Conservation (phyloP, 495 filamentous ascomycete species). For the Tuber aestivum region DNA sequence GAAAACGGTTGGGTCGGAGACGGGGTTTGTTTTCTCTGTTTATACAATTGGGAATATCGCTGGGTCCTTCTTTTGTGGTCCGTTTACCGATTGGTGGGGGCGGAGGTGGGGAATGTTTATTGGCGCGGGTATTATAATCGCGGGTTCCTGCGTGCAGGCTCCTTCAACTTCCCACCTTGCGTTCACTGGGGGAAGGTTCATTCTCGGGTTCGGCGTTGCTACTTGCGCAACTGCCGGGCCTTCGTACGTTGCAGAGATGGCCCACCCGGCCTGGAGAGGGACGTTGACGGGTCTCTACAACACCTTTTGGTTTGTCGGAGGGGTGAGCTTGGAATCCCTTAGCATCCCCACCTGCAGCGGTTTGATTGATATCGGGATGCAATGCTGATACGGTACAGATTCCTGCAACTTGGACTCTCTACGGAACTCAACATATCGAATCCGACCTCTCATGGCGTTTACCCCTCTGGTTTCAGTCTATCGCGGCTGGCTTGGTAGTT, state of each 20-base stretch:
- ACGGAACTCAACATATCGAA: slow-evolving; percentile 35
- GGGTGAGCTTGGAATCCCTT: slow-evolving; percentile 18
- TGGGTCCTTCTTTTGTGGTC: slow-evolving; percentile 49
- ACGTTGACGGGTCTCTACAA: slow-evolving; percentile 60
- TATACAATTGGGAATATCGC: slow-evolving; percentile 52
- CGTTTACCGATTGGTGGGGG: slow-evolving; percentile 47
- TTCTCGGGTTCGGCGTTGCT: slow-evolving; percentile 67
- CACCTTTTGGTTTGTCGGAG: slow-evolving; percentile 48
- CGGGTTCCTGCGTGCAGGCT: slow-evolving; percentile 52
- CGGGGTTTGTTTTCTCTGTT: slow-evolving; percentile 51
- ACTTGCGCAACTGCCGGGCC: slow-evolving; percentile 65
- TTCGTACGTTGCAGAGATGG: slow-evolving; percentile 66
- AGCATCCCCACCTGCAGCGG: background rate
- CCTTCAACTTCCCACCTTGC: slow-evolving; percentile 48
- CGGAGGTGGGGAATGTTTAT: slow-evolving; percentile 54
- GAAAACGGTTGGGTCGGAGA: slow-evolving; percentile 33
- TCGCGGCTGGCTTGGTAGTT: slow-evolving; percentile 46
- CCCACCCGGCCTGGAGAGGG: slow-evolving; percentile 65
- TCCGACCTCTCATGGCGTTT: slow-evolving; percentile 52
- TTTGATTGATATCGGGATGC: background rate
- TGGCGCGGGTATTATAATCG: slow-evolving; percentile 51
- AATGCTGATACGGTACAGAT: slow-evolving; percentile 21
- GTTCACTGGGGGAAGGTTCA: slow-evolving; percentile 71
- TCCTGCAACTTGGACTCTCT: slow-evolving; percentile 41
- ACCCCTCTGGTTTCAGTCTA: slow-evolving; percentile 54